Evolutionary conservation across 768 basidiomycete species (phyloP).

Genomic region (Xerocomellus chrysenteron): DNA sequence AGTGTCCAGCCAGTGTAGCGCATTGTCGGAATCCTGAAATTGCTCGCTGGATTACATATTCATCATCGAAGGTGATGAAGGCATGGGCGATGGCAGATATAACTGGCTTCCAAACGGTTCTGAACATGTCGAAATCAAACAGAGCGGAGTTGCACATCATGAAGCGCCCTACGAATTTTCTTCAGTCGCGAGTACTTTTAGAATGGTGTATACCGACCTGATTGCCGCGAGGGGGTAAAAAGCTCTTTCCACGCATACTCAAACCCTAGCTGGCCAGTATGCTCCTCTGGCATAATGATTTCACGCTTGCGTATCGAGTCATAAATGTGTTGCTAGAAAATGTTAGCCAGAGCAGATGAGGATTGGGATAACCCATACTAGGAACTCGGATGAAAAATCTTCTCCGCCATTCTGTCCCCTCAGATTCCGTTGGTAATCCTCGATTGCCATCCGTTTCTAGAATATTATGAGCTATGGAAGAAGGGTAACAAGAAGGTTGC

Average conservation of each 20-base stretch:
- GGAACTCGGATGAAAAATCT: constrained; percentile 82
- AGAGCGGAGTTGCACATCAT: constrained; percentile 75
- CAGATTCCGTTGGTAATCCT: constrained; percentile 90
- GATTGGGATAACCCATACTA: constrained; percentile 47
- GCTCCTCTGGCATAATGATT: constrained; percentile 97
- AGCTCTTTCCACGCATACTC: constrained; percentile 99
- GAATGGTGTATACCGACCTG: constrained; percentile 49
- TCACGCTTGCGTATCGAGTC: constrained; percentile 93
- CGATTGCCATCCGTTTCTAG: constrained; percentile 94
- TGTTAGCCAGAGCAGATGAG: constrained; percentile 9
- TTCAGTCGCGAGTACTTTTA: constrained; percentile 5
- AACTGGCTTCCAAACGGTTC: constrained; percentile 86
- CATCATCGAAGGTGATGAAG: constrained; percentile 94
- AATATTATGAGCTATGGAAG: constrained; percentile 5
- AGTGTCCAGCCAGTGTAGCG: constrained; percentile 87
- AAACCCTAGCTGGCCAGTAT: constrained; percentile 93
- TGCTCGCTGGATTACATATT: constrained; percentile 91
- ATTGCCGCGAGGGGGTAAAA: constrained; percentile 72
- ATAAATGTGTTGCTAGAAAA: constrained; percentile 75
- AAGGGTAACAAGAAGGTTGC: constrained; percentile 1
- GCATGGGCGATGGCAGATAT: constrained; percentile 95
- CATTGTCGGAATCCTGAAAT: constrained; percentile 98
- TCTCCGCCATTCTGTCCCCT: constrained; percentile 86
- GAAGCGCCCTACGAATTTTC: constrained; percentile 50
- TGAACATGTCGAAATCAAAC: constrained; percentile 95